Evolutionary conservation across 768 basidiomycete genomes (phyloP).

Genomic region (Candolleomyces aberdarensis): DNA sequence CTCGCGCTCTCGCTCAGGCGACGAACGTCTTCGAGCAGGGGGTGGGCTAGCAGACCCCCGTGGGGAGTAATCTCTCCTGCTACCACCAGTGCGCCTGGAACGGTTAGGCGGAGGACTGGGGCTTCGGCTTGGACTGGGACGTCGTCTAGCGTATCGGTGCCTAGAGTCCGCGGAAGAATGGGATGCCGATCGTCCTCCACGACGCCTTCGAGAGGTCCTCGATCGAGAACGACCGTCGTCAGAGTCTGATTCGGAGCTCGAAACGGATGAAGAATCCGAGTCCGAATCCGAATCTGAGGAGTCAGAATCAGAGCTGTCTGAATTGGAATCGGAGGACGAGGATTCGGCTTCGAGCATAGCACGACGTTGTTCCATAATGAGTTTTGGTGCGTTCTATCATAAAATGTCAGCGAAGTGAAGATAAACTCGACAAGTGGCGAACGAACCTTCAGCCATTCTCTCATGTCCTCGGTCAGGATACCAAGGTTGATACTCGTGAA

Average conservation of each 20-base stretch:
- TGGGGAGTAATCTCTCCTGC: too few species aligned
- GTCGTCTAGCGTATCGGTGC: too few species aligned
- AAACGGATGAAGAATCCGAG: conserved; percentile 23
- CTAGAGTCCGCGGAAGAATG: too few species aligned
- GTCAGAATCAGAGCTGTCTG: conserved; percentile 17
- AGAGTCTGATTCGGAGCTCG: conserved; percentile 16
- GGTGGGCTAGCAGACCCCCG: too few species aligned
- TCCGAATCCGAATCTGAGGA: conserved; percentile 27
- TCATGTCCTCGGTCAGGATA: conserved; percentile 90
- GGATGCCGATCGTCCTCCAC: too few species aligned
- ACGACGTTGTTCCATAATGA: conserved; percentile 93
- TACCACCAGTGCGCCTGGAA: too few species aligned
- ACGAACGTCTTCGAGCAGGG: too few species aligned
- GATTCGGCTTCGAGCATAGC: conserved; percentile 77
- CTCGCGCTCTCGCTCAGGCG: too few species aligned
- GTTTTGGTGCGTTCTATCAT: conserved; percentile 80
- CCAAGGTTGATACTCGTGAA: conserved; percentile 95
- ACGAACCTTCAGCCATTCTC: conserved; percentile 88
- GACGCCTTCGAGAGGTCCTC: background rate
- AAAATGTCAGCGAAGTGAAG: background rate
- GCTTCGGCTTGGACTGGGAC: too few species aligned
- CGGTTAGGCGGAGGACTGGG: too few species aligned
- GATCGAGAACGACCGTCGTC: conserved; percentile 11
- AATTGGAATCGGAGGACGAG: conserved; percentile 27
- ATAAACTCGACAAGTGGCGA: conserved; percentile 4